Percentiles rank a stretch among this genome's conserved stretches.
These are phyloP conservation scores for Phialophora macrospora DNA, from an alignment of 2,329 filamentous ascomycete genomes.

Conservation along the genomic window DNA sequence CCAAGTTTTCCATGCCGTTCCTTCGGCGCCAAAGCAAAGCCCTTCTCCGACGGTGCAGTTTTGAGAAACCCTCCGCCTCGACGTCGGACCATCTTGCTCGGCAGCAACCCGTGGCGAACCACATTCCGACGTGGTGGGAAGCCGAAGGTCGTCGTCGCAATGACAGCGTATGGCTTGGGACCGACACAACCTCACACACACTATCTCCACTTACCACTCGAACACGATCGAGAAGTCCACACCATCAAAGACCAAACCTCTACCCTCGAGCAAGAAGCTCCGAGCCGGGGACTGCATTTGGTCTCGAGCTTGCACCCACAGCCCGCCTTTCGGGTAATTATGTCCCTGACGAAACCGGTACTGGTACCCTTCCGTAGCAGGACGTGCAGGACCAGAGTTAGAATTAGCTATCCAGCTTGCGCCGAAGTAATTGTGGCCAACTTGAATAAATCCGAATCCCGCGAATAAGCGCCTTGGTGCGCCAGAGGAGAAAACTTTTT, in stretches of 20 bases:
- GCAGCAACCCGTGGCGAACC: neutral
- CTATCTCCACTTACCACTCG: constrained; percentile 21
- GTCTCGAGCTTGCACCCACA: constrained; percentile 14
- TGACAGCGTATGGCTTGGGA: constrained; percentile 38
- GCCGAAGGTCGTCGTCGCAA: constrained; percentile 36
- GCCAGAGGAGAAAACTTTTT: constrained; percentile 3
- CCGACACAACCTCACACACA: constrained; percentile 21
- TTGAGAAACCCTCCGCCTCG: constrained; percentile 5
- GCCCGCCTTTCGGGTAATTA: neutral
- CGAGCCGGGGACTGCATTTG: constrained; percentile 10
- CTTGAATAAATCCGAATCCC: neutral
- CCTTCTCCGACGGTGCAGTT: constrained; percentile 8
- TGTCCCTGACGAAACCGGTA: neutral
- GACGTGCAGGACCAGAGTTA: neutral
- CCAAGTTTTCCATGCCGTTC: constrained; percentile 26
- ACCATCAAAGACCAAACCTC: constrained; percentile 9
- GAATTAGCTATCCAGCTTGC: neutral
- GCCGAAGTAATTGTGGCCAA: neutral
- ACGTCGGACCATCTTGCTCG: constrained; percentile 1
- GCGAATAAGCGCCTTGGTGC: constrained; percentile 7
- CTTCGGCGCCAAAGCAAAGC: constrained; percentile 13
- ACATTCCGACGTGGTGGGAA: constrained; percentile 36
- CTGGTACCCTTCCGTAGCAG: neutral
- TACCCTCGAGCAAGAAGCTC: constrained; percentile 22
- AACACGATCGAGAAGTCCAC: constrained; percentile 29